Base-by-base conservation (phyloP, 805 yeast species). In the Zygosaccharomyces bisporus region DNA sequence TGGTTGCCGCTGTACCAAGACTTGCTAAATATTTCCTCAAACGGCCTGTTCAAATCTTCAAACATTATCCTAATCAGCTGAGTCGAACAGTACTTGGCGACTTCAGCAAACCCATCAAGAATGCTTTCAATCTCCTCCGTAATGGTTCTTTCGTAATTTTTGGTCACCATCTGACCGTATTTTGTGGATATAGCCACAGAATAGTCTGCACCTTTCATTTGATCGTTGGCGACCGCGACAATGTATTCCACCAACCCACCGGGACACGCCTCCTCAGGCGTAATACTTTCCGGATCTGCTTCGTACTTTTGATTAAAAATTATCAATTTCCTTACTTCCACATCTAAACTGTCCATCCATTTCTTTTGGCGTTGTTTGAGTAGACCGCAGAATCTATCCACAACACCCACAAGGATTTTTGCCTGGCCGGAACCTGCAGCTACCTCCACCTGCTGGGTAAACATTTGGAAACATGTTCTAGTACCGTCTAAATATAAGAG, bases 341-440 rank as follows among this genome's bases (percentile, higher is more conserved):
- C 62, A 31, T 75, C 75, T 27, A 87, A 73, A 18, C 80, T 63
- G 6, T 56, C 55, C 47, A 73, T 72, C 84, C 91, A 88, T 43
- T 73, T 74, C 20, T 69, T 67, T 50, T 85, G 88, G 50, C 95
- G 71, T 42, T 72, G 64, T 39, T 75, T 68, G 49, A 87, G 70
- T 39, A 85, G 70, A 5, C 67, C 69, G 24, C 83, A 76, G 71
- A 89, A 85, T 47, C 82, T 80, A 41, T 76, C 81, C 12, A 88
- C 77, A 9, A 87, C 93, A 18, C 91, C 93, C 9, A 81, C 80
- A 25, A 88, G 70, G 20, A 88, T 84, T 50, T 81, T 76, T 5
- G 89, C 87, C 63, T 86, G 89, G 3, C 87, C 86, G 3, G 91
- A 80, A 24, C 83, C 90, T 0, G 89, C 86, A 0, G 95, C 93